Evolutionary conservation across 2,329 filamentous ascomycete species (phyloP).

Genomic region (Aureobasidium musti): DNA sequence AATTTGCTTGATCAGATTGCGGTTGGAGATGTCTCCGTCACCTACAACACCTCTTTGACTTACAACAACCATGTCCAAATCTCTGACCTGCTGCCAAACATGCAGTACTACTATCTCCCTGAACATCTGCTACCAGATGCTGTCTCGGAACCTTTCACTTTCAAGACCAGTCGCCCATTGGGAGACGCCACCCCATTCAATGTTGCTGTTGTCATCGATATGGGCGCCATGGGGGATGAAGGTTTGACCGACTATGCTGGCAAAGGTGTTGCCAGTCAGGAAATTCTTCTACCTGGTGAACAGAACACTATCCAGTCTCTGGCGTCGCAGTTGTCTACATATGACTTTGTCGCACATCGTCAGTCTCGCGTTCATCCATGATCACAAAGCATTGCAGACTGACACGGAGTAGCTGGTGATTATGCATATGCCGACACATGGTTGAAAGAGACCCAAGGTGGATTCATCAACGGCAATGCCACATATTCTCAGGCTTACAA

Average conservation of each 20-base stretch:
- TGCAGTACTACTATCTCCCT: not conserved
- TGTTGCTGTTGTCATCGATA: not conserved
- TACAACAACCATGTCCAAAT: not conserved
- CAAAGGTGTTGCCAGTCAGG: not conserved
- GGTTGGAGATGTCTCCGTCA: not conserved
- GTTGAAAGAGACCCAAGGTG: not conserved
- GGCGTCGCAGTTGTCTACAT: not conserved
- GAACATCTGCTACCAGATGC: not conserved
- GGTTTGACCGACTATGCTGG: not conserved
- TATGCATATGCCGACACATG: not conserved
- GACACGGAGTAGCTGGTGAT: not conserved
- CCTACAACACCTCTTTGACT: not conserved
- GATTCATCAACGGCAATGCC: not conserved
- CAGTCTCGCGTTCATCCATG: not conserved
- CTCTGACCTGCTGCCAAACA: not conserved
- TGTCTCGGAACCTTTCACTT: not conserved
- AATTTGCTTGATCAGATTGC: not conserved
- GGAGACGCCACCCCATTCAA: not conserved
- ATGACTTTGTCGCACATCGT: not conserved
- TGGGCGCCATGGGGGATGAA: not conserved
- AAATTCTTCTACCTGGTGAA: not conserved
- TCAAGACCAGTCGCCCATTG: not conserved
- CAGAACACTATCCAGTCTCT: not conserved
- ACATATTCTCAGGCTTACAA: not conserved
- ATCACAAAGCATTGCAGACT: not conserved